These are phyloP conservation scores for Geranomyces variabilis DNA, from an alignment of 192 early-diverging fungal genomes.

Conservation along the genomic window DNA sequence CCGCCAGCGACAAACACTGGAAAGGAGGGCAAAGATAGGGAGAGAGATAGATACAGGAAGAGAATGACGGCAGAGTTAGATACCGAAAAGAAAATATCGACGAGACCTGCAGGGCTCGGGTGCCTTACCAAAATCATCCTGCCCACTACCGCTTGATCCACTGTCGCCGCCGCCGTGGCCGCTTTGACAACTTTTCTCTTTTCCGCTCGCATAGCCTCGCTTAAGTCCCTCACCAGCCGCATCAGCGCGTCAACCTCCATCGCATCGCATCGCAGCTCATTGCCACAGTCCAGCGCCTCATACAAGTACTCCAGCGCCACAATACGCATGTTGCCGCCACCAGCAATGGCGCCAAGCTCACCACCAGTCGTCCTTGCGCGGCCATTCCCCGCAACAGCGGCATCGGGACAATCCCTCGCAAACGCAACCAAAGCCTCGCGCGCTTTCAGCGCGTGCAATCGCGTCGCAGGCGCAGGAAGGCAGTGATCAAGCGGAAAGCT, in stretches of 20 bases:
- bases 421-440: not conserved
- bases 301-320: not conserved
- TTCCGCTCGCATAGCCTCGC: not conserved
- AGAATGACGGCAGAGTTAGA: not conserved
- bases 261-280: slow-evolving; percentile 2
- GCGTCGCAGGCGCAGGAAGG: not conserved
- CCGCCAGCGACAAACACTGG: not conserved
- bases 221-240: slow-evolving; percentile 1
- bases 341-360: no score
- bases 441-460: not conserved
- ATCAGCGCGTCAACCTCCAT: not conserved
- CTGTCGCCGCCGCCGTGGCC: not conserved
- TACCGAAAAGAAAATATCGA: no score
- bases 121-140: no score
- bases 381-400: not conserved
- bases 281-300: slow-evolving; percentile 18
- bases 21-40: not conserved
- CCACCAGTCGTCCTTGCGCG: no score
- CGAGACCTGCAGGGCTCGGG: no score
- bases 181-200: not conserved
- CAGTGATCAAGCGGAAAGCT: not conserved
- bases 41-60: not conserved
- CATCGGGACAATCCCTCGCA: slow-evolving; percentile 3
- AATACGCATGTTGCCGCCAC: not conserved
- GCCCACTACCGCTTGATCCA: no score